Evolutionary conservation across 768 basidiomycete genomes (phyloP), one percentile per base, ranked within the genome.

Genomic region (Lentinula detonsa): DNA sequence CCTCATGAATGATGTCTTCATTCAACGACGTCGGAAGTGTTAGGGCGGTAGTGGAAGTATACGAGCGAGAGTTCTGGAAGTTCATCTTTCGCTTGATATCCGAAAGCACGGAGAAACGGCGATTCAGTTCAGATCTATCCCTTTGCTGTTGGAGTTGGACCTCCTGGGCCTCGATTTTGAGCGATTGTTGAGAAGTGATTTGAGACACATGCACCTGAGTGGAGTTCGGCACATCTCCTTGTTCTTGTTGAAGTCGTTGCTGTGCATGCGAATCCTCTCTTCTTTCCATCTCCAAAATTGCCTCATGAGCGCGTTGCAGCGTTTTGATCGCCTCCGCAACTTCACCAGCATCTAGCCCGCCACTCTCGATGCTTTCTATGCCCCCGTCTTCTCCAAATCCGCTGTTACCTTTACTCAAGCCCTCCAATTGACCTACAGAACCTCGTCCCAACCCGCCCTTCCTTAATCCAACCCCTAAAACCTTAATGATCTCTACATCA

Each of bases 301-400:
- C 65, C 73, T 86, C 85, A 54, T 90, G 73, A 15, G 84, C 84
- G 23, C 90, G 74, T 72, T 90, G 90, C 16, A 93, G 76, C 4
- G 90, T 86, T 74, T 90, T 90, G 70, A 91, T 85, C 11, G 89
- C 89, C 70, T 93, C 91, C 1, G 87, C 86, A 81, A 90, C 86
- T 69, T 90, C 87, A 49, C 83, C 81, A 50, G 84, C 55, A 23
- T 56, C 55, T 40, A 56, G 13, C 4, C 55, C 18, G 6, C 51
- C 53, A 35, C 31, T 16, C 34, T 37, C 40, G 16, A 16, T 6
- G 9, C 37, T 45, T 21, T 39, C 40, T 23, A 28, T n/a, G 4
- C 78, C 78, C 48, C 87, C 81, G 62, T 56, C 55, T 11, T 28
- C 55, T 13, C 37, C 55, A 3, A 28, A 18, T 16, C 37, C 80